phyloP scores from a whole-genome alignment of 2,329 filamentous ascomycete genomes.

The Microsporum canis region DNA sequence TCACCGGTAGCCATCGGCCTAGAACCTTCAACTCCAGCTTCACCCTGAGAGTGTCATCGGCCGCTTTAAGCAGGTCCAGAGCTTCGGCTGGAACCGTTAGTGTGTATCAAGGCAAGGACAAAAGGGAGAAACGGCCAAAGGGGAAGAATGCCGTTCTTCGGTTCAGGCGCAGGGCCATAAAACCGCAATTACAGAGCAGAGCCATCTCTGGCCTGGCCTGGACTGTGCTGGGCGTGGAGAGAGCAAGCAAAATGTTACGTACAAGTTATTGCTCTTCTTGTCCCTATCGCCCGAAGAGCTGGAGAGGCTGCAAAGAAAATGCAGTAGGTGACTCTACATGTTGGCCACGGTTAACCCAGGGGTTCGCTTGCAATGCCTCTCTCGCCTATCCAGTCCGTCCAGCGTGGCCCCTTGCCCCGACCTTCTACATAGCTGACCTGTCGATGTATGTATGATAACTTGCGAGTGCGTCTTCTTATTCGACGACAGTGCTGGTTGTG shows the following conservation, averaged over 20 bases:
- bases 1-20: conserved; percentile 1
- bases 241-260: background rate
- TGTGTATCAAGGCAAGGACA: background rate
- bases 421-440: too few species aligned
- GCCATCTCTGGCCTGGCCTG: background rate
- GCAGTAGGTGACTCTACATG: background rate
- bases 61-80: background rate
- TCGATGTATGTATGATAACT: background rate
- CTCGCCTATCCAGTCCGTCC: background rate
- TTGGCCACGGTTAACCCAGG: background rate
- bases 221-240: background rate
- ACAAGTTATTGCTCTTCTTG: background rate
- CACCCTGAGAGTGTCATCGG: background rate
- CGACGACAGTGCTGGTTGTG: background rate
- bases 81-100: background rate
- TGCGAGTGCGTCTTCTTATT: background rate
- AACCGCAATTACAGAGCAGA: background rate
- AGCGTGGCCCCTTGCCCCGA: too few species aligned
- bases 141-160: background rate
- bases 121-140: background rate
- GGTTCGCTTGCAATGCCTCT: background rate
- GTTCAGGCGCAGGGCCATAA: background rate
- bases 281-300: background rate
- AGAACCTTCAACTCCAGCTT: background rate
- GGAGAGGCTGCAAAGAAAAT: background rate